These are phyloP conservation scores for Kazachstania viticola DNA, from an alignment of 805 yeast genomes.

Conservation along the genomic window DNA sequence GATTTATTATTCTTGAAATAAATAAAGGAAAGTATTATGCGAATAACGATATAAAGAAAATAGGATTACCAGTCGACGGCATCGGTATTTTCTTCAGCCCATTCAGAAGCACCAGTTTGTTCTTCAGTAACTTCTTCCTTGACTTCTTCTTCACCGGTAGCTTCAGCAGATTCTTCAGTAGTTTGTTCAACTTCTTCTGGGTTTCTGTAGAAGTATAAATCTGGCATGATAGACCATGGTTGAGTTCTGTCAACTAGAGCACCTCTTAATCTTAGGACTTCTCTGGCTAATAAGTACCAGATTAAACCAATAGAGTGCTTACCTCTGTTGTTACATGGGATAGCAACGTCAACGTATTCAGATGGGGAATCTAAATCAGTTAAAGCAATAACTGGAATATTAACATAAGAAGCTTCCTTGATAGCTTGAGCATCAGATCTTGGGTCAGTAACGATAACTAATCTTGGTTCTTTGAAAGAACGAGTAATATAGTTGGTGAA, in stretches of 20 bases:
- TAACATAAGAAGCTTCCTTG: constrained; percentile 98
- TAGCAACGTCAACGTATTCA: constrained; percentile 98
- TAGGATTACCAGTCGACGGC: constrained; percentile 22
- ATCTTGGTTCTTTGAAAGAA: constrained; percentile 99
- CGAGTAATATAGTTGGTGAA: constrained; percentile 99
- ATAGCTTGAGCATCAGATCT: constrained; percentile 99
- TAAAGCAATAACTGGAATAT: constrained; percentile 99
- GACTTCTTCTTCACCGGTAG: constrained; percentile 54
- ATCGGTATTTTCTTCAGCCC: constrained; percentile 39
- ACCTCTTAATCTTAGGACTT: constrained; percentile 98
- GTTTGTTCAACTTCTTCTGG: constrained; percentile 94
- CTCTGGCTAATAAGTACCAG: constrained; percentile 99
- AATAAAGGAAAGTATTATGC: constrained; percentile 99
- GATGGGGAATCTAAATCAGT: constrained; percentile 98
- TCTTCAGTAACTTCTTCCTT: constrained; percentile 74
- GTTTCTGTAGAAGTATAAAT: constrained; percentile 99
- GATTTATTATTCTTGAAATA: constrained; percentile 99
- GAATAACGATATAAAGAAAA: too few species aligned
- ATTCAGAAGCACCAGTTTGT: constrained; percentile 50
- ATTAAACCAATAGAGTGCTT: constrained; percentile 98
- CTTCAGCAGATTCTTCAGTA: constrained; percentile 57
- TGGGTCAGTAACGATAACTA: constrained; percentile 98
- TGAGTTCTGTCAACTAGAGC: constrained; percentile 90
- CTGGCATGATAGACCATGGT: constrained; percentile 99
- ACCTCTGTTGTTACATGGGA: constrained; percentile 99